These are phyloP conservation scores for Leccinellum albellum DNA, from an alignment of 768 basidiomycete species.

Conservation along the genomic window DNA sequence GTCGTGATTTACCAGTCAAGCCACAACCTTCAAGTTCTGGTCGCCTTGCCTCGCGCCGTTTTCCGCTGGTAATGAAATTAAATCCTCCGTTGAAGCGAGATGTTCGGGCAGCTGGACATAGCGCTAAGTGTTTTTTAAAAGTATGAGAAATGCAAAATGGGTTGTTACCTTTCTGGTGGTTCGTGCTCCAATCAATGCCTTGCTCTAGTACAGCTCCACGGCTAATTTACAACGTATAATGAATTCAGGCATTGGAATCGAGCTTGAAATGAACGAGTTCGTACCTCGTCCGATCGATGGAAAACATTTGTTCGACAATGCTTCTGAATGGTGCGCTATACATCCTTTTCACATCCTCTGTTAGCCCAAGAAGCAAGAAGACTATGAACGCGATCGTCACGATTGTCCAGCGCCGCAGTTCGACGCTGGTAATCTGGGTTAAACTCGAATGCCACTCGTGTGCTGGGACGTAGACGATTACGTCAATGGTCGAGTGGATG, in stretches of 20 bases:
- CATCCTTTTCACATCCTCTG: conserved; percentile 13
- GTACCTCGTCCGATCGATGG: neutral
- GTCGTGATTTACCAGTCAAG: neutral
- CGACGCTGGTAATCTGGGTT: neutral
- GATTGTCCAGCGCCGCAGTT: conserved; percentile 21
- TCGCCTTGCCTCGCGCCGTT: neutral
- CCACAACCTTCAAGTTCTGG: neutral
- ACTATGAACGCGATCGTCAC: conserved; percentile 10
- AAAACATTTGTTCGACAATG: neutral
- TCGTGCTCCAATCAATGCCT: neutral
- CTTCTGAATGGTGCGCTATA: conserved; percentile 6
- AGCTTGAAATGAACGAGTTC: neutral
- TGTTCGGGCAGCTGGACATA: neutral
- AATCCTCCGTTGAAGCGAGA: neutral
- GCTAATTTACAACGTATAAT: neutral
- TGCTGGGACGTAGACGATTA: conserved; percentile 6
- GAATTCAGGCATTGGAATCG: neutral
- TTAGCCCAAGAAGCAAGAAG: conserved; percentile 17
- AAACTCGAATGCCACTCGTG: conserved; percentile 7
- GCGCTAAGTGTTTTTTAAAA: neutral
- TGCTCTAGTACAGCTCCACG: neutral
- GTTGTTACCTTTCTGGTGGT: neutral
- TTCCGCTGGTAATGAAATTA: neutral
- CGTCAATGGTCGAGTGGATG: conserved; percentile 10
- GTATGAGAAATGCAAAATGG: neutral